Evolutionary conservation across 768 basidiomycete species (phyloP), one percentile per base, ranked within the genome.

Genomic region (Leccinum variicolor): DNA sequence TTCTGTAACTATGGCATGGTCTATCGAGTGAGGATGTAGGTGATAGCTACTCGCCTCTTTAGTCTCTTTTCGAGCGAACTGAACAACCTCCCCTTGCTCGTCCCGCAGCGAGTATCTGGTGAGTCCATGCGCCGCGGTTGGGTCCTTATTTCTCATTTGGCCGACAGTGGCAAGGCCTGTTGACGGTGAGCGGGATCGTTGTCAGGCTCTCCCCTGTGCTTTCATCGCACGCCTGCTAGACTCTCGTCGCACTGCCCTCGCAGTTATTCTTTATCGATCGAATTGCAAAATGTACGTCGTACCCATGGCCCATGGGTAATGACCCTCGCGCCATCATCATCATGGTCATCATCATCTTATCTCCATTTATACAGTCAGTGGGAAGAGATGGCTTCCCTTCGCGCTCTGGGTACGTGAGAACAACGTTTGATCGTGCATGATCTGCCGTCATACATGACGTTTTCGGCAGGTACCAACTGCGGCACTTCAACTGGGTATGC

Each of bases 231-330:
- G 0, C 14, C 13, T 7, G 6, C n/a, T 34, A 65, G 64, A 43
- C 21, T 2, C 36, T 66, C 14, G 61, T 63, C 14, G 61, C 64
- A 31, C 53, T 66, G 13, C 61, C 64, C 9, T 53, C 64, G 0
- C 64, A 65, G 25, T 31, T 65, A 9, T 65, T 65, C 50, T 65
- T 65, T 29, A 41, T 65, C 21, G 49, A 60, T 29, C 64, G 65
- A 3, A 65, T 65, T 28, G 51, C 55, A 21, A 66, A 57, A 45
- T 65, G 64, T 66, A 49, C 29, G 64, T 55, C 39, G 9, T 56
- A 8, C 23, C 28, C 51, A 48, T 43, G 23, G 13, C 23, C 28
- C 51, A 48, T 43, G 23, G 13, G 6, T 48, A n/a, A 26, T 53
- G 43, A 53, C 53, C 13, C 21, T 25, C 23, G 46, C 15, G 7